Evolutionary conservation across 2,329 filamentous ascomycete species (phyloP).

Genomic region (Epichloe scottii): DNA sequence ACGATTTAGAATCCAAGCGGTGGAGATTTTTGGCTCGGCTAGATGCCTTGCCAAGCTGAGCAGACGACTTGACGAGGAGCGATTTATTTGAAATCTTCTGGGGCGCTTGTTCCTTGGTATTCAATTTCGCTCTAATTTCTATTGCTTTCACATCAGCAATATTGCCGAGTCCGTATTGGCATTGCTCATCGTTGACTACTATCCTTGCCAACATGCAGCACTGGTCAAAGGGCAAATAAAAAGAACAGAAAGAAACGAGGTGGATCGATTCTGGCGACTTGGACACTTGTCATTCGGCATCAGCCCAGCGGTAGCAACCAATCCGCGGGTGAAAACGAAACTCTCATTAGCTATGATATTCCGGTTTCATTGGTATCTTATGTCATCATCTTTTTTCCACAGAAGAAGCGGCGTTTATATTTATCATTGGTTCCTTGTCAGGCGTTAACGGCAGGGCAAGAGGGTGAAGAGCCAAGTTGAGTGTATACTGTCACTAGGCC

Average conservation of each 20-base stretch:
- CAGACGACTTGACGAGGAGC: background rate
- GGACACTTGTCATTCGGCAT: background rate
- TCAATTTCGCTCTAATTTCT: too few species aligned
- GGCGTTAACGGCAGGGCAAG: conserved; percentile 20
- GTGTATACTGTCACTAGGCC: conserved; percentile 15
- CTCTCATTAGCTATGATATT: background rate
- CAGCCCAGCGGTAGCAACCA: background rate
- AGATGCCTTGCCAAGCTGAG: background rate
- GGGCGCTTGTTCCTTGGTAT: too few species aligned
- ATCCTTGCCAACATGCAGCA: too few species aligned
- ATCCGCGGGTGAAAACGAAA: background rate
- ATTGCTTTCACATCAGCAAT: too few species aligned
- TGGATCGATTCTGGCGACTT: too few species aligned
- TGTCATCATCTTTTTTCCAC: background rate
- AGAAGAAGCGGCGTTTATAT: conserved; percentile 13
- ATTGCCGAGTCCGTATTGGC: too few species aligned
- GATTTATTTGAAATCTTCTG: background rate
- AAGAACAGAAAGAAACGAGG: too few species aligned
- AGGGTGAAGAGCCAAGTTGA: conserved; percentile 16
- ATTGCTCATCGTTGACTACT: too few species aligned
- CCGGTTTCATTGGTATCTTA: background rate
- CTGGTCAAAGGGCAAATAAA: too few species aligned
- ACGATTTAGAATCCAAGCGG: background rate
- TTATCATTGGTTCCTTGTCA: conserved; percentile 10
- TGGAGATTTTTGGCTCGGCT: background rate